These are phyloP conservation scores for Nakazawaea holstii DNA, from an alignment of 805 yeast genomes.

Conservation along the genomic window DNA sequence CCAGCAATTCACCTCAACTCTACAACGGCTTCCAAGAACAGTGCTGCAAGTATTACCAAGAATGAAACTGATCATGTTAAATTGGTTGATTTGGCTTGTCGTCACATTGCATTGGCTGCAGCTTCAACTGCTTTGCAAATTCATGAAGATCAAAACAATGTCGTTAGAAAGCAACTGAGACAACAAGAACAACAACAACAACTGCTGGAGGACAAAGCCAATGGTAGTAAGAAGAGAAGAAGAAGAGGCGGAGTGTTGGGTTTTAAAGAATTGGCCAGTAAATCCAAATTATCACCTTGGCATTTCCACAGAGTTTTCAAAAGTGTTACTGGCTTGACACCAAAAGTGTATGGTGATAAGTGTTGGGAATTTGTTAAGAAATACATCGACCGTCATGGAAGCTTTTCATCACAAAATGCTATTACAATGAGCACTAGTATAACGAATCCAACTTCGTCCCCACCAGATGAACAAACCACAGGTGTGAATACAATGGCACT, in stretches of 20 bases:
- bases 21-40: constrained; percentile 2
- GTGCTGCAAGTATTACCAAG: constrained; percentile 32
- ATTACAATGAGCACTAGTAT: constrained; percentile 26
- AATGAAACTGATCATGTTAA: constrained; percentile 66
- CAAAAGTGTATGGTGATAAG: constrained; percentile 83
- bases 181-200: constrained; percentile 13
- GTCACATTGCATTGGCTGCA: constrained; percentile 80
- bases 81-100: constrained; percentile 72
- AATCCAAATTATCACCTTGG: constrained; percentile 83
- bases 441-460: constrained; percentile 25
- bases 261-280: constrained; percentile 82
- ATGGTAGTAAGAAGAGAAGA: constrained; percentile 35
- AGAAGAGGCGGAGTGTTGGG: constrained; percentile 78
- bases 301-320: constrained; percentile 90
- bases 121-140: constrained; percentile 31
- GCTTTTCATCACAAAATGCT: constrained; percentile 13
- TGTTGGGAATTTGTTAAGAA: constrained; percentile 58
- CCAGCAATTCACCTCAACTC: constrained; percentile 11
- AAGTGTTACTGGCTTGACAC: constrained; percentile 80
- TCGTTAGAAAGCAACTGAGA: constrained; percentile 13
- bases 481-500: not conserved
- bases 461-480: constrained; percentile 8
- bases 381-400: constrained; percentile 15
- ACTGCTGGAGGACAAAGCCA: constrained; percentile 13
- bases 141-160: constrained; percentile 10